phyloP scores from a whole-genome alignment of 768 basidiomycete species.

The Lanmaoa rubissima region DNA sequence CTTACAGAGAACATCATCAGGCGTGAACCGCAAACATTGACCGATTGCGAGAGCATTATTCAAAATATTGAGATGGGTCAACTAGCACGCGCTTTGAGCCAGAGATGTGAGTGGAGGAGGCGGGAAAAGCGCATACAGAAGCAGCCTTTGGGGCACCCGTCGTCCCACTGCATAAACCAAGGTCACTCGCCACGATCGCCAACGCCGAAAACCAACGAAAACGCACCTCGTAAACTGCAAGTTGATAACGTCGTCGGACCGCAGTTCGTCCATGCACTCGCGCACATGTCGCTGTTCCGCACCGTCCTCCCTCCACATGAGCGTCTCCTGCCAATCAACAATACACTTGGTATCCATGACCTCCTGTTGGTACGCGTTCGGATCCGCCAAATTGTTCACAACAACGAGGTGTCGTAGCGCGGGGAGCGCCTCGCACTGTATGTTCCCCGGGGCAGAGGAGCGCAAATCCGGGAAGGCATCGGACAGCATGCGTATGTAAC shows the following conservation, averaged over 20 bases:
- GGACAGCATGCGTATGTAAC: conserved; percentile 59
- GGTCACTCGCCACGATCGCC: background rate
- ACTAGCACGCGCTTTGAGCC: conserved; percentile 35
- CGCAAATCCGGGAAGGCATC: conserved; percentile 57
- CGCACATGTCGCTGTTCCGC: conserved; percentile 43
- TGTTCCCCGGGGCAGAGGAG: conserved; percentile 47
- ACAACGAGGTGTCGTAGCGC: conserved; percentile 62
- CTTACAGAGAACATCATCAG: conserved; percentile 68
- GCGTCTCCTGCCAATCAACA: conserved; percentile 69
- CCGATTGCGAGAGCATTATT: conserved; percentile 76
- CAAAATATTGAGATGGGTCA: conserved; percentile 76
- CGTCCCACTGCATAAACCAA: conserved; percentile 54
- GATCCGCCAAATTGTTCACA: conserved; percentile 55
- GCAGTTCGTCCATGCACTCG: conserved; percentile 39
- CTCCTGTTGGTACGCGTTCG: conserved; percentile 39
- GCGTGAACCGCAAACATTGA: conserved; percentile 65
- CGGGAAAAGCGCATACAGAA: conserved; percentile 47
- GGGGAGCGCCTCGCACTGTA: conserved; percentile 60
- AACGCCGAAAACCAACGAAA: background rate
- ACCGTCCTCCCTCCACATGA: conserved; percentile 63
- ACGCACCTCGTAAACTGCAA: conserved; percentile 80
- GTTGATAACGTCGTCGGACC: conserved; percentile 73
- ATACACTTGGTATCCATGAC: conserved; percentile 45
- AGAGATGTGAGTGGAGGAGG: background rate
- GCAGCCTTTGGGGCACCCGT: conserved; percentile 83